Evolutionary conservation across 805 yeast species (phyloP).

Genomic region (Wickerhamomyces bovis): DNA sequence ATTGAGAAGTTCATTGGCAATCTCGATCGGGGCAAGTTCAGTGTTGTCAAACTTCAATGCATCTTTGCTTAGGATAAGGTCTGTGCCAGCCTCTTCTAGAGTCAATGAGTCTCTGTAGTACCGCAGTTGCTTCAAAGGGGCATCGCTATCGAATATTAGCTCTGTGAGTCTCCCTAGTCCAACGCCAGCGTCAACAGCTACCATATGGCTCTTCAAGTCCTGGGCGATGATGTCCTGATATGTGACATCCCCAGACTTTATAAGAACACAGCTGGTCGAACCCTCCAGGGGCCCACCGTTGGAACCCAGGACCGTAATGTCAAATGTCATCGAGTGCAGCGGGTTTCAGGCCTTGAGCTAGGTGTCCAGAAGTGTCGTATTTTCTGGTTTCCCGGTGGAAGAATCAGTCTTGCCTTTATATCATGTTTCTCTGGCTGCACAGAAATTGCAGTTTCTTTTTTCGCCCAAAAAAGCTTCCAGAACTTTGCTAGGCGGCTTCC

Average conservation of each 20-base stretch:
- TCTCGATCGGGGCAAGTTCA: constrained; percentile 23
- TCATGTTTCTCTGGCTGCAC: background rate
- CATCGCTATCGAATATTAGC: constrained; percentile 17
- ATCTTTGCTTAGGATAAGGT: background rate
- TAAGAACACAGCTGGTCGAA: constrained; percentile 57
- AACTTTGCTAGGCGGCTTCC: background rate
- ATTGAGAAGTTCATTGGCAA: constrained; percentile 29
- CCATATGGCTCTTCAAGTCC: constrained; percentile 23
- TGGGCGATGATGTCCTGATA: constrained; percentile 32
- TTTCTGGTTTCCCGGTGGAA: too few species aligned
- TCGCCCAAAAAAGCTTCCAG: background rate
- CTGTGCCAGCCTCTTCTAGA: background rate
- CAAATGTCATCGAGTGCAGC: constrained; percentile 30
- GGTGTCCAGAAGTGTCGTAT: too few species aligned
- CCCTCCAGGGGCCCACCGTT: constrained; percentile 84
- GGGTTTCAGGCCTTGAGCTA: too few species aligned
- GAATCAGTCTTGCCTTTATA: too few species aligned
- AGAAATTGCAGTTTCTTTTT: background rate
- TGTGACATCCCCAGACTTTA: constrained; percentile 46
- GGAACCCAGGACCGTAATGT: constrained; percentile 65
- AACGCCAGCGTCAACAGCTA: constrained; percentile 77
- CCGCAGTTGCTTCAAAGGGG: constrained; percentile 6
- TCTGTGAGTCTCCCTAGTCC: constrained; percentile 55
- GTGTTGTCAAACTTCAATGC: background rate
- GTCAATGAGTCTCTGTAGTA: constrained; percentile 4